Evolutionary conservation across 495 filamentous ascomycete species (phyloP), one percentile per base, ranked within the genome.

Genomic region (Penicillium simplicissimum): DNA sequence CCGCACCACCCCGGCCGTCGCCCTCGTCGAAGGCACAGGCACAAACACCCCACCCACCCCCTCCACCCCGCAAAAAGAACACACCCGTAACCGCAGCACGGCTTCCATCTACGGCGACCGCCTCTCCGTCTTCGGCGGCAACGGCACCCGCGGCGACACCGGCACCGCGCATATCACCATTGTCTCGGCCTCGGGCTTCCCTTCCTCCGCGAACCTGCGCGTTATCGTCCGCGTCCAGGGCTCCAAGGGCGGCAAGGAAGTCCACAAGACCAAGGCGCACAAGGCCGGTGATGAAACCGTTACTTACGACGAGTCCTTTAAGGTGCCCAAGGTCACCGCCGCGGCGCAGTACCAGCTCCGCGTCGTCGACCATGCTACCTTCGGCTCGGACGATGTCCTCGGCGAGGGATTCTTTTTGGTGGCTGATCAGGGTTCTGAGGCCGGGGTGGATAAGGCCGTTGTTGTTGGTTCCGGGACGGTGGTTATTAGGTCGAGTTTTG

Each of bases 351-450:
- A 97, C 79, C 87, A 90, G 72, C 69, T 99, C 52, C 82, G 88
- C 57, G 95, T 93, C 52, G 90, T 91, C 61, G 87, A 90, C 67
- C 90, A 96, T 70, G 84, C 89, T 62, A 90, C 88, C 4, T 92
- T 97, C 67, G 86, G 90, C 40, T 88, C 83, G 40, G 93, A 96
- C 67, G 85, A 89, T 47, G 81, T 86, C 33, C 80, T 98, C 10
- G 95, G 95, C 45, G 93, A 98, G 65, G 83, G 81, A 0, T 63
- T 88, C n/a, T 96, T 96, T 79, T 93, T 96, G 68, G 87, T 98
- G 14, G 90, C 90, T 57, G 93, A 98, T 67, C 87, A 88, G 58
- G 87, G 87, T 15, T 77, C 79, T 1, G 67, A 73, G 23, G 76
- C 79, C 2, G 87, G 87, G 19, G 81, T 84, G 40, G 92, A 96